Evolutionary conservation across 257 asterid genomes (phyloP).

Genomic region (Penstemon eatonii): DNA sequence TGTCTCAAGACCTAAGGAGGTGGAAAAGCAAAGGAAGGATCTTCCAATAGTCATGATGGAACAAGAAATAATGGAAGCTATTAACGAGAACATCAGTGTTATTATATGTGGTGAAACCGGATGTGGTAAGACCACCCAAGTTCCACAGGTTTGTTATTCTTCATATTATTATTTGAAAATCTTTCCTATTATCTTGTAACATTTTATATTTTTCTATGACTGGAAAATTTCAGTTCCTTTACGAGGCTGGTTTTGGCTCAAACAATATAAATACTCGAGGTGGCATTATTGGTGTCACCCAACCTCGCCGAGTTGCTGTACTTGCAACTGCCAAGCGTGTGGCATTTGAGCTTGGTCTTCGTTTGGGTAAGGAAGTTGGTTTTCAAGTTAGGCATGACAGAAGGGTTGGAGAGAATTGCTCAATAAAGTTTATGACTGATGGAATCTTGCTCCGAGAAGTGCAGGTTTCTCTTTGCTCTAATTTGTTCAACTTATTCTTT

Average conservation of each 20-base stretch:
- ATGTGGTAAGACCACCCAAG: slow-evolving; percentile 98
- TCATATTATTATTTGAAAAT: not conserved
- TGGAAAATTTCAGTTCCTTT: slow-evolving; percentile 72
- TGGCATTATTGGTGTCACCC: slow-evolving; percentile 95
- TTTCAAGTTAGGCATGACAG: slow-evolving; percentile 96
- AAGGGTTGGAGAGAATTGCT: slow-evolving; percentile 75
- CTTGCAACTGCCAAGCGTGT: slow-evolving; percentile 98
- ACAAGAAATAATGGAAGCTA: slow-evolving; percentile 97
- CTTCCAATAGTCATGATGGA: slow-evolving; percentile 97
- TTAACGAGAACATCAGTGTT: slow-evolving; percentile 61
- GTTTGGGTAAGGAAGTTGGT: slow-evolving; percentile 88
- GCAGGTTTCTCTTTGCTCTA: slow-evolving; percentile 60
- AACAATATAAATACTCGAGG: slow-evolving; percentile 39
- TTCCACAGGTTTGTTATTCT: slow-evolving; percentile 78
- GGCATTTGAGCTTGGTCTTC: slow-evolving; percentile 85
- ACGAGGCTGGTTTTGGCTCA: slow-evolving; percentile 88
- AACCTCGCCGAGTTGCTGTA: slow-evolving; percentile 97
- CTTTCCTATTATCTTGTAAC: slow-evolving; percentile 2
- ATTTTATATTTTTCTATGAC: slow-evolving; percentile 25
- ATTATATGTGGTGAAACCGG: slow-evolving; percentile 98
- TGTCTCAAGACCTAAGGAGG: slow-evolving; percentile 74
- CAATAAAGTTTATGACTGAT: slow-evolving; percentile 97
- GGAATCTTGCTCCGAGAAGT: slow-evolving; percentile 98
- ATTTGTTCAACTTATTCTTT: slow-evolving; percentile 6
- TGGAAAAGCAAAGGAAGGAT: slow-evolving; percentile 65